Base-by-base conservation (phyloP, 2,329 filamentous ascomycete species). In the Penicillium sp. region DNA sequence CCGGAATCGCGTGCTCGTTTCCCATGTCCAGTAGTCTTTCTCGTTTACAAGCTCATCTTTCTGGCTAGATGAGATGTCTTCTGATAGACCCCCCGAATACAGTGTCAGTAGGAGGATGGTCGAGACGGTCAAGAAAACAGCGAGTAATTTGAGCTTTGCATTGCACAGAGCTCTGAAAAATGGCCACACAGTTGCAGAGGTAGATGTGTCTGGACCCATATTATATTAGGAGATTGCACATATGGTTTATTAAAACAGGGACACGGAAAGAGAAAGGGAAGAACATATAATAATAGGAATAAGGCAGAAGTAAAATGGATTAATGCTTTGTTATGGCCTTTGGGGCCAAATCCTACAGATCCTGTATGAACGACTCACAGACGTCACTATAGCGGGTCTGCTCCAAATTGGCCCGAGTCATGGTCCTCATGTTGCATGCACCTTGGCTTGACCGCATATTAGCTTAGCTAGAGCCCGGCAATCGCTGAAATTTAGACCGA, bases 11-110 rank as follows among this genome's bases (percentile, higher is more conserved):
- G 61, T 58, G 31, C 51, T 52, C 1, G 64, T 65, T 27, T 65
- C 61, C 64, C 64, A 66, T 6, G 57, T 59, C 63, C 61, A 66
- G 29, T 55, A 59, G 38, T 64, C 64, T 34, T 39, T 25, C 31
- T 44, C 34, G 12, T 50, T 32, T 12, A n/a, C 6, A 5, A 38
- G 9, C 6, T 44, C 5, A 9, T 54, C 16, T 46, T 46, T 39
- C 7, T 29, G 18, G 15, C 18, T 3, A 3, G 8, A 21, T 8
- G 27, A 16, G 13, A 34, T 29, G 10, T 34, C 34, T 10, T 27
- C 16, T 21, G 40, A 40, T 23, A 54, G 6, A 0, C n/a, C 41
- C 1, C 13, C 9, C 5, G 40, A 54, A 16, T 46, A 50, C 29
- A 54, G 21, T 23, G 52, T 54, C 16, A 54, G 47, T 3, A 54